phyloP scores from a whole-genome alignment of 1,139 yeast genomes.

The Blastobotrys niveus region DNA sequence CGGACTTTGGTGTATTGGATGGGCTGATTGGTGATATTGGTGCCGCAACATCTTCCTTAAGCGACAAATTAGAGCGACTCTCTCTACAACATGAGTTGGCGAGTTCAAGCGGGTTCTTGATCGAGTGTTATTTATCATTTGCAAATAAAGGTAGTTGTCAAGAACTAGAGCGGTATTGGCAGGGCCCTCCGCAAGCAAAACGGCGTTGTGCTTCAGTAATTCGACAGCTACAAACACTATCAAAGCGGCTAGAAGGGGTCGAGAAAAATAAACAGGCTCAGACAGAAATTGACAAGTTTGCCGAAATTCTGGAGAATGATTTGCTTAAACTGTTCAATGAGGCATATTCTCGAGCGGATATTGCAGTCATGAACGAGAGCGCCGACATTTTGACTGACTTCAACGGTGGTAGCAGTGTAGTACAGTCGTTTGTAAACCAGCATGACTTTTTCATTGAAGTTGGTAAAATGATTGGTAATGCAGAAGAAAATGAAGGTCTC shows the following conservation, averaged over 20 bases:
- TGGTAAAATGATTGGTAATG: slow-evolving; percentile 36
- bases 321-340: slow-evolving; percentile 38
- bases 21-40: slow-evolving; percentile 45
- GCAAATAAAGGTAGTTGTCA: slow-evolving; percentile 55
- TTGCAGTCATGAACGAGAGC: slow-evolving; percentile 68
- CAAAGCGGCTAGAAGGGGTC: slow-evolving; percentile 44
- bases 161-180: slow-evolving; percentile 41
- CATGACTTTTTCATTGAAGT: slow-evolving; percentile 63
- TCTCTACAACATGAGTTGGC: slow-evolving; percentile 76
- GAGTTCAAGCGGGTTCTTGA: slow-evolving; percentile 63
- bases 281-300: slow-evolving; percentile 57
- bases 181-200: slow-evolving; percentile 43
- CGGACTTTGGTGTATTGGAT: slow-evolving; percentile 55
- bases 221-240: slow-evolving; percentile 56
- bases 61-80: slow-evolving; percentile 65
- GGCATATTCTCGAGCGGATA: slow-evolving; percentile 49
- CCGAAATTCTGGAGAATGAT: slow-evolving; percentile 69
- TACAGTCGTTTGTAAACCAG: slow-evolving; percentile 76
- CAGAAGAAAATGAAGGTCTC: slow-evolving; percentile 35
- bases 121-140: slow-evolving; percentile 73
- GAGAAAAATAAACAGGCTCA: slow-evolving; percentile 36
- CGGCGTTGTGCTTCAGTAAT: slow-evolving; percentile 66
- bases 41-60: slow-evolving; percentile 64
- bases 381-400: slow-evolving; percentile 74
- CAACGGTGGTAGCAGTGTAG: slow-evolving; percentile 80